phyloP scores from a whole-genome alignment of 768 basidiomycete genomes.

The Scleroderma bovista region DNA sequence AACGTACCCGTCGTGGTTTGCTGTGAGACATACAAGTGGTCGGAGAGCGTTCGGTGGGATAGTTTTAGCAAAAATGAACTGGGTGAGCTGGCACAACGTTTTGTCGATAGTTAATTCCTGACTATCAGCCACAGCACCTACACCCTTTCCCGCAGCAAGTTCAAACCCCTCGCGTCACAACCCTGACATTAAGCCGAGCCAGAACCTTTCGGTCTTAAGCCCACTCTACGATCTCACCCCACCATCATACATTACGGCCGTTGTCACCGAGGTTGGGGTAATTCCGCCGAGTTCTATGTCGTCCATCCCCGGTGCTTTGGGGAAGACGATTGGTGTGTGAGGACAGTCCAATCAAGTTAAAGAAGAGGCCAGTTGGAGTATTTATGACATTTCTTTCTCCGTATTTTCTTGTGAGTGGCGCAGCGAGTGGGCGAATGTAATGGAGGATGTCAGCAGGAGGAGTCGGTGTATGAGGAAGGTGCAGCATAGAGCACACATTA shows the following conservation, averaged over 20 bases:
- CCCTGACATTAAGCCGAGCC: slow-evolving; percentile 27
- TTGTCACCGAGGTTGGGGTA: slow-evolving; percentile 94
- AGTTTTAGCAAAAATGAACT: slow-evolving; percentile 95
- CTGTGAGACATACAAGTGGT: slow-evolving; percentile 98
- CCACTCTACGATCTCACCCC: slow-evolving; percentile 95
- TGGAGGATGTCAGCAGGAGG: neutral
- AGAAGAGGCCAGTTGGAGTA: slow-evolving; percentile 3
- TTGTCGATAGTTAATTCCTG: neutral
- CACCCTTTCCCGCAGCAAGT: slow-evolving; percentile 15
- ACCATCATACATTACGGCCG: slow-evolving; percentile 86
- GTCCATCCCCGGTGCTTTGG: slow-evolving; percentile 70
- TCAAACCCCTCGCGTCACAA: slow-evolving; percentile 5
- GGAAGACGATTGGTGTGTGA: slow-evolving; percentile 21
- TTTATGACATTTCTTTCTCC: slow-evolving; percentile 2
- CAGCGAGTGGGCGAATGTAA: neutral
- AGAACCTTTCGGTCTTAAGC: slow-evolving; percentile 72
- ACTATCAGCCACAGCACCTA: slow-evolving; percentile 19
- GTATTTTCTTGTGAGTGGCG: neutral
- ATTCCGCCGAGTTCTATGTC: slow-evolving; percentile 91
- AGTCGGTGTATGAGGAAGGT: neutral
- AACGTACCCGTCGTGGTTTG: slow-evolving; percentile 93
- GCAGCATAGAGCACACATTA: neutral
- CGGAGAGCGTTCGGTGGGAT: slow-evolving; percentile 87
- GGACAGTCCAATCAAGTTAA: neutral
- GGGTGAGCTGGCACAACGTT: slow-evolving; percentile 42